Percentiles rank a stretch among this genome's conserved stretches.
Conservation (phyloP, 2,329 filamentous ascomycete genomes). For the Bipolaris bicolor region DNA sequence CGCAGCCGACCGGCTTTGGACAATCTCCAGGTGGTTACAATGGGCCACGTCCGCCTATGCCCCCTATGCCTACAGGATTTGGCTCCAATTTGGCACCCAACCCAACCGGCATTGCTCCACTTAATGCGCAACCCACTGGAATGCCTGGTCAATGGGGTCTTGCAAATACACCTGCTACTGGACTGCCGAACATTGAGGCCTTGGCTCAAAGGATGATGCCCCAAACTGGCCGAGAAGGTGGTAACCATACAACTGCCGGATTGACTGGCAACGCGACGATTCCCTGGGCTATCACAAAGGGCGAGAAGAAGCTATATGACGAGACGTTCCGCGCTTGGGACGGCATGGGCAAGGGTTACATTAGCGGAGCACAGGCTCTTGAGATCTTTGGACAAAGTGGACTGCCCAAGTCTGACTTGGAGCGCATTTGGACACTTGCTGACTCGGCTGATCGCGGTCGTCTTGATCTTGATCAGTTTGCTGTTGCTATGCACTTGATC, state of each 20-base stretch:
- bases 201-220: constrained; percentile 97
- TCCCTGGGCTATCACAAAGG: constrained; percentile 98
- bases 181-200: constrained; percentile 91
- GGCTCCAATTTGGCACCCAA: constrained; percentile 60
- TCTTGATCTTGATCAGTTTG: constrained; percentile 95
- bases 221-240: constrained; percentile 81
- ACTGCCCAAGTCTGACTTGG: constrained; percentile 85
- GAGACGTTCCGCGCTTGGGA: constrained; percentile 96
- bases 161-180: constrained; percentile 88
- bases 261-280: constrained; percentile 93
- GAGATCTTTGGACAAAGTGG: constrained; percentile 98
- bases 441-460: constrained; percentile 94
- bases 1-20: constrained; percentile 59
- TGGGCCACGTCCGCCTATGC: constrained; percentile 79
- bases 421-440: constrained; percentile 91
- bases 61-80: constrained; percentile 71
- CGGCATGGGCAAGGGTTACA: constrained; percentile 88
- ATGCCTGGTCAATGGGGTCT: constrained; percentile 96
- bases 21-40: constrained; percentile 80
- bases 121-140: constrained; percentile 95
- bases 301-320: constrained; percentile 97
- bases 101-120: constrained; percentile 66
- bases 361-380: constrained; percentile 89
- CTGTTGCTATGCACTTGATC: constrained; percentile 98
- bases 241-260: constrained; percentile 83